Percentiles rank a stretch among this genome's conserved stretches.
These are phyloP conservation scores for Pseudogymnoascus sp. DNA, from an alignment of 2,329 filamentous ascomycete species.

Conservation along the genomic window DNA sequence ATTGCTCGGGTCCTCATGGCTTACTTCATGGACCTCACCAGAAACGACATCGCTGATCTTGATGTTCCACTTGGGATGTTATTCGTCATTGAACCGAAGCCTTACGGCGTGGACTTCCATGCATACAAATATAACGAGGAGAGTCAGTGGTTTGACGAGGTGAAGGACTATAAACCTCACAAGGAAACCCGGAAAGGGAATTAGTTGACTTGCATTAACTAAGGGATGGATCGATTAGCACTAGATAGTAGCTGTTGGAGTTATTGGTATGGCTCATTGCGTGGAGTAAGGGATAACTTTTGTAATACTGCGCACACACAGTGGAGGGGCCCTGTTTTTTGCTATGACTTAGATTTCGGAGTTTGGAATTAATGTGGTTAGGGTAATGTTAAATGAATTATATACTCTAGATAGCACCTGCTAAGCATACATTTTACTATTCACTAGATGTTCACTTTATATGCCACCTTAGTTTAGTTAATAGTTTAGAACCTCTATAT, in stretches of 20 bases:
- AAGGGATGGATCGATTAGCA: background rate
- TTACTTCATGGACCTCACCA: conserved; percentile 89
- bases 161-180: conserved; percentile 74
- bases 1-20: conserved; percentile 88
- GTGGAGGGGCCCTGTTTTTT: background rate
- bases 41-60: conserved; percentile 87
- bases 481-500: no score
- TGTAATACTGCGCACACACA: background rate
- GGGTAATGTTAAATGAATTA: background rate
- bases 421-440: no score
- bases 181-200: conserved; percentile 35
- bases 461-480: no score
- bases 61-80: conserved; percentile 91
- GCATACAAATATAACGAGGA: conserved; percentile 83
- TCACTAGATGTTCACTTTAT: no score
- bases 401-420: background rate
- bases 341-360: background rate
- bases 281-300: background rate
- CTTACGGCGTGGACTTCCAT: conserved; percentile 95
- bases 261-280: background rate
- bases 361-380: background rate
- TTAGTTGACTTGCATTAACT: conserved; percentile 8
- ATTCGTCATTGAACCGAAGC: conserved; percentile 93
- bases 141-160: conserved; percentile 72
- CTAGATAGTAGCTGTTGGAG: background rate